Evolutionary conservation across 2,329 filamentous ascomycete genomes (phyloP), one percentile per base, ranked within the genome.

Genomic region (Cercospora sojina): DNA sequence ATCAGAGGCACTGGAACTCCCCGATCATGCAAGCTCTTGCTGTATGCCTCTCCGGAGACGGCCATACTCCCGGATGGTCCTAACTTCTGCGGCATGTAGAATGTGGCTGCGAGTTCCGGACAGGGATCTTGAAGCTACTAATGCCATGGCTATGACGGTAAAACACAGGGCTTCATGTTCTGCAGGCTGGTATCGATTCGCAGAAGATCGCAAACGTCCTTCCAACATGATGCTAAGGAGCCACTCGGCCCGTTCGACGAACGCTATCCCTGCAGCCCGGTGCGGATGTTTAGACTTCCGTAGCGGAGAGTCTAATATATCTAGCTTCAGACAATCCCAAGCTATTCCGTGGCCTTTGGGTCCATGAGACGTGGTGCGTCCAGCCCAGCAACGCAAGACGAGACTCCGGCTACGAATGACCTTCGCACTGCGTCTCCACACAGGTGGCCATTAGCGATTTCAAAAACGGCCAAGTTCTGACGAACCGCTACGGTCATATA

Each of bases 271-370:
- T 62, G 60, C 60, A 62, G 47, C 16, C 60, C 60, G 60, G 38
- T 35, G 59, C 59, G 41, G 59, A 62, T 35, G 25, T 38, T 49
- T 27, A 60, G 43, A 62, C 60, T 56, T 62, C 47, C 60, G 60
- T 56, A 56, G 60, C 31, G 51, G 23, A 56, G 53, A 66, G 56
- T 60, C 60, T 66, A 63, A 59, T 59, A 20, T 31, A 20, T 29
- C 60, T 66, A 64, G 64, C 64, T 66, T 66, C 32, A 35, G 27
- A 59, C 51, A 32, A 66, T 66, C 29, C 64, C 60, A 66, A 59
- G 64, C 64, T 63, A 57, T 66, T 47, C 64, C 51, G 64, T 66
- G 49, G 59, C 41, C 64, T 51, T 58, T 29, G 41, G 38, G 58
- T 38, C 59, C 64, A 66, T 66, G 64, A 66, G 49, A 66, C 47